Conservation (phyloP, 352 stramenopile species). For the Phytophthora sp. region DNA sequence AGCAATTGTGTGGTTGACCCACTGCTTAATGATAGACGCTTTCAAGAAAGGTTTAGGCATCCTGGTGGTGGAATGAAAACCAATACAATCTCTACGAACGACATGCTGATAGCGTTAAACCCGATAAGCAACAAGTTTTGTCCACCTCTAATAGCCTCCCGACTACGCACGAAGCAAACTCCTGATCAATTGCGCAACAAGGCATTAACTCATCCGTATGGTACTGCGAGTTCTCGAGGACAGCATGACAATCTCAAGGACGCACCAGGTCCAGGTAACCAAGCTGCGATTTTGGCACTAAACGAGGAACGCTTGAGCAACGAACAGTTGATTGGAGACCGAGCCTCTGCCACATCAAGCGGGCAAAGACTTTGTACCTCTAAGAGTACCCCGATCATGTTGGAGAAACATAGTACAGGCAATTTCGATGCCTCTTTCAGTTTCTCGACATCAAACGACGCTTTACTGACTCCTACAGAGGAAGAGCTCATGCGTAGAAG, state of each 20-base stretch:
- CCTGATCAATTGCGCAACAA: not conserved
- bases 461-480: constrained; percentile 31
- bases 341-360: not conserved
- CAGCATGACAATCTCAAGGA: not conserved
- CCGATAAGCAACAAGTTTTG: constrained; percentile 60
- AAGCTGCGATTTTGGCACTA: not conserved
- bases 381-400: constrained; percentile 16
- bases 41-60: constrained; percentile 67
- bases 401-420: constrained; percentile 3
- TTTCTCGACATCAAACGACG: not conserved
- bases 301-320: not conserved
- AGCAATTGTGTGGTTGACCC: constrained; percentile 64
- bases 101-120: constrained; percentile 44
- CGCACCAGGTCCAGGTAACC: constrained; percentile 1
- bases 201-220: not conserved
- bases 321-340: not conserved
- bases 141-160: constrained; percentile 54
- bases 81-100: constrained; percentile 47
- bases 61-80: constrained; percentile 21
- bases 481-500: constrained; percentile 64
- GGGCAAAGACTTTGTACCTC: constrained; percentile 10
- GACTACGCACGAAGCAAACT: constrained; percentile 32
- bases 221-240: not conserved
- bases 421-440: not conserved
- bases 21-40: constrained; percentile 55